Base-by-base conservation (phyloP, 2,329 filamentous ascomycete genomes). In the Chrysosporium keratinophilum region DNA sequence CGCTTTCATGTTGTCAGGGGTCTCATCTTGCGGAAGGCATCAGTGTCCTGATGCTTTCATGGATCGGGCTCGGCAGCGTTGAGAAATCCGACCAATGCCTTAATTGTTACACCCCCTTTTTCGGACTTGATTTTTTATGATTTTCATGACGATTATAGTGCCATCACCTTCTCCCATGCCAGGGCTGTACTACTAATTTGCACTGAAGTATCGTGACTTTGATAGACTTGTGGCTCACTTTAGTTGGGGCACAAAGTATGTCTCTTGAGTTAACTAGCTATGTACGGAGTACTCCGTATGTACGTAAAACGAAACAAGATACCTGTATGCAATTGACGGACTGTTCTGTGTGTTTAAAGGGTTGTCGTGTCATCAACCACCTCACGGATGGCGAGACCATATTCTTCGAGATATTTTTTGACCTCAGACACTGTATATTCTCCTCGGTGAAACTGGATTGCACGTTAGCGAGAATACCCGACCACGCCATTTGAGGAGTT, bases 351-450 rank as follows among this genome's bases (percentile, higher is more conserved):
- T 28, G 12, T 33, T 20, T 11, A 37, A 20, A 39, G n/a, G 19
- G 20, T 23, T 3, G 20, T 12, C 7, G 6, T 10, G 15, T 46
- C 20, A n/a, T 41, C 47, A 41, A 41, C 17, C 2, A 41, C 17
- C 2, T 31, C 17, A 23, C 47, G 47, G 9, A 51, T 15, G 33
- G 34, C 9, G 10, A 51, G 40, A 20, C 49, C 49, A 19, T 39
- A n/a, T 44, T 35, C 28, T 20, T 76, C 76, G 56, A 98, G 70
- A 64, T 87, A 80, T 56, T 94, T 85, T 72, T 98, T 98, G 46
- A 98, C 93, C 65, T 97, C 84, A 68, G 83, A 84, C 14, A 98
- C 91, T 0, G 90, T 95, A 70, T 91, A 98, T 74, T 98, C 91
- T 37, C 85, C 88, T 47, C 93, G 77, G 73, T 98, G 93, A 71